phyloP scores from a whole-genome alignment of 805 yeast genomes.

The Alloascoidea hylecoeti region DNA sequence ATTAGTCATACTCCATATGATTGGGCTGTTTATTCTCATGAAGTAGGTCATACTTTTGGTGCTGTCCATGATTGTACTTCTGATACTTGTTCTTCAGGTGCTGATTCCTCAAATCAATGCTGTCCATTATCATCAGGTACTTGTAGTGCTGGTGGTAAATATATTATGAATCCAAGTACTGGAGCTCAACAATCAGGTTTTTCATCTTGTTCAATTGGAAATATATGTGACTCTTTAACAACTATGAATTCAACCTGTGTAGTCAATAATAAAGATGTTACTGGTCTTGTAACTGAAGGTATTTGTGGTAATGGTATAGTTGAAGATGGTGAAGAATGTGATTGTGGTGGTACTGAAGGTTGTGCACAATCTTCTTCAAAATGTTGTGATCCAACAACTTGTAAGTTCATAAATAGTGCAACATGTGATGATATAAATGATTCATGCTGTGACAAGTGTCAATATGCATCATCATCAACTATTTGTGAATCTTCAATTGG shows the following conservation, averaged over 20 bases:
- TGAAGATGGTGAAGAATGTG: conserved; percentile 23
- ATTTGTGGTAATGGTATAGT: conserved; percentile 23
- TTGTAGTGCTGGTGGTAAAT: conserved; percentile 19
- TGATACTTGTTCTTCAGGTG: conserved; percentile 16
- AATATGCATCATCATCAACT: conserved; percentile 13
- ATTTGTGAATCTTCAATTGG: conserved; percentile 18
- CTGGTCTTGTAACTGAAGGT: conserved; percentile 13
- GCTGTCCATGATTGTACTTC: conserved; percentile 24
- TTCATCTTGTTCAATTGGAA: conserved; percentile 19
- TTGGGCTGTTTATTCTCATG: conserved; percentile 22
- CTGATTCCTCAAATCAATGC: conserved; percentile 14
- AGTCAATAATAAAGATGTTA: conserved; percentile 14
- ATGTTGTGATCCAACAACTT: conserved; percentile 19
- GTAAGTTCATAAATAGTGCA: conserved; percentile 14
- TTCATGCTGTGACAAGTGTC: conserved; percentile 17
- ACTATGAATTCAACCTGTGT: conserved; percentile 16
- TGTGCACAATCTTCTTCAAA: conserved; percentile 12
- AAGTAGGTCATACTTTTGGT: conserved; percentile 23
- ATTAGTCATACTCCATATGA: conserved; percentile 17
- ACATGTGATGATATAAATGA: conserved; percentile 18
- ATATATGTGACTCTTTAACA: conserved; percentile 15
- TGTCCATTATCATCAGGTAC: conserved; percentile 16
- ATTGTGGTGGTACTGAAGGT: conserved; percentile 21
- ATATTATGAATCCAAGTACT: conserved; percentile 21
- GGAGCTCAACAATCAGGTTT: conserved; percentile 13